Conservation (phyloP, 345 rosid genomes). For the Rhodamnia argentea region DNA sequence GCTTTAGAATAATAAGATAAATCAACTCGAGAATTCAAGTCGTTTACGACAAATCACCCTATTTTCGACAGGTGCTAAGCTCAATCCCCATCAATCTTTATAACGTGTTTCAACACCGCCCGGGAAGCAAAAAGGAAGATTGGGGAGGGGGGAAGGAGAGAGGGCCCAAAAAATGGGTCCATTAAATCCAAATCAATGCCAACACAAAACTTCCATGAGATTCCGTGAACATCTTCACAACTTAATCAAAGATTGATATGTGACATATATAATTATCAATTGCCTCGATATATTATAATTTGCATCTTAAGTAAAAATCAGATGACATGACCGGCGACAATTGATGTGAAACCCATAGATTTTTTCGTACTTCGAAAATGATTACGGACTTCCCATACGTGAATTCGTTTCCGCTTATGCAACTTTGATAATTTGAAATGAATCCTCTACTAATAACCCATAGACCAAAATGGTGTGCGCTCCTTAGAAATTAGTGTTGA, state of each 20-base stretch:
- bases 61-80: neutral
- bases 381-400: too few species aligned
- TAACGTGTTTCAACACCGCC: neutral
- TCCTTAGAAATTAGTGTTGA: too few species aligned
- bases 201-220: neutral
- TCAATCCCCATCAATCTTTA: neutral
- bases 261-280: neutral
- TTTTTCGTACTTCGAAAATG: too few species aligned
- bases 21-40: neutral
- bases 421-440: too few species aligned
- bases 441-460: too few species aligned
- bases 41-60: neutral
- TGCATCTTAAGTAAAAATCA: neutral
- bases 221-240: neutral
- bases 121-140: neutral
- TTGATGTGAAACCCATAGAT: neutral
- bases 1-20: neutral
- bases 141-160: neutral
- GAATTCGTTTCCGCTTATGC: too few species aligned
- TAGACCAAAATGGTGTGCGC: too few species aligned
- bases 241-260: neutral
- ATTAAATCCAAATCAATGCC: neutral
- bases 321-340: accelerated
- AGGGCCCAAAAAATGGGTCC: neutral
- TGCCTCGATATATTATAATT: neutral